A percentile compares a stretch with the other conserved stretches of the same genome.
Evolutionary conservation across 108 stramenopile species (phyloP).

Genomic region (Seminavis robusta): DNA sequence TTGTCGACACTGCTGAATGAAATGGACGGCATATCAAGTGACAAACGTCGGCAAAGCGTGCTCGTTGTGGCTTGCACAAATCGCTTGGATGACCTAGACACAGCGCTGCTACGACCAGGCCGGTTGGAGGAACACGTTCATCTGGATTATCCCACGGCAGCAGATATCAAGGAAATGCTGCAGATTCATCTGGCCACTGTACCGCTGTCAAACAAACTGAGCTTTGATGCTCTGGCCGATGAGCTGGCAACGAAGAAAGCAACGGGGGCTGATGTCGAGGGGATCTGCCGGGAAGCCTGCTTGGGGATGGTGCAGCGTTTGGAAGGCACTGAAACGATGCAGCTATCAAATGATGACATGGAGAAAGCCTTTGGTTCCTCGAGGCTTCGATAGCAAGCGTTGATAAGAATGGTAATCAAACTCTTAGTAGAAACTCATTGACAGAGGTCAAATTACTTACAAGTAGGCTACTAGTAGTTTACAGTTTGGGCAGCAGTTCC

Average conservation of each 20-base stretch:
- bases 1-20: conserved; percentile 95
- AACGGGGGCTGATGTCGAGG: conserved; percentile 68
- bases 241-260: conserved; percentile 18
- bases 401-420: too few relatives aligned
- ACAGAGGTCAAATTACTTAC: too few relatives aligned
- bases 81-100: conserved; percentile 87
- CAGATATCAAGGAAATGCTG: conserved; percentile 51
- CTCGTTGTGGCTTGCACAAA: conserved; percentile 97
- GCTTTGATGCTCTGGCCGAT: too few relatives aligned
- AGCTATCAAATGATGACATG: too few relatives aligned
- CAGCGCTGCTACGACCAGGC: conserved; percentile 94
- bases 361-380: too few relatives aligned
- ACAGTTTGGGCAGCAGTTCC: too few relatives aligned
- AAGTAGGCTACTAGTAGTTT: too few relatives aligned
- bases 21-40: conserved; percentile 93
- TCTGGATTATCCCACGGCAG: conserved; percentile 34
- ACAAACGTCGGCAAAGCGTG: conserved; percentile 47
- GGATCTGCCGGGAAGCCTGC: conserved; percentile 67
- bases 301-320: conserved; percentile 25
- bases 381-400: too few relatives aligned
- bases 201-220: too few relatives aligned
- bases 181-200: conserved; percentile 23
- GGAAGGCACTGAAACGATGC: too few relatives aligned
- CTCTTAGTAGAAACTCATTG: too few relatives aligned
- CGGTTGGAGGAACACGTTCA: conserved; percentile 86